Conservation (phyloP, 352 stramenopile genomes). For the Phytophthora sansomeana region DNA sequence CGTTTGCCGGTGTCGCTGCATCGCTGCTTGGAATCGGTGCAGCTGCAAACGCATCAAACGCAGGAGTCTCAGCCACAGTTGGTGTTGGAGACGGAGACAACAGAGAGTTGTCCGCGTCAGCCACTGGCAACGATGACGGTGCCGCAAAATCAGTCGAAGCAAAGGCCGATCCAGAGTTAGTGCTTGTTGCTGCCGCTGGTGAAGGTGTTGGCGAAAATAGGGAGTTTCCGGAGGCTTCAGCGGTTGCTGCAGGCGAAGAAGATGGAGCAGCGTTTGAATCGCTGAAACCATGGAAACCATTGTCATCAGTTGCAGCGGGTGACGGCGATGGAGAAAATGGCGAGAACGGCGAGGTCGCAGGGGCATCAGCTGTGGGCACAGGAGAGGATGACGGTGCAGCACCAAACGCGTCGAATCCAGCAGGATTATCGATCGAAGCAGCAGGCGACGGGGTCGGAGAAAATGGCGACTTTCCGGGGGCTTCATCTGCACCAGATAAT, state of each 20-base stretch:
- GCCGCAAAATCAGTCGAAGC: constrained; percentile 7
- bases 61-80: constrained; percentile 9
- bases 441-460: constrained; percentile 20
- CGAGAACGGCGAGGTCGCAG: constrained; percentile 26
- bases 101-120: constrained; percentile 16
- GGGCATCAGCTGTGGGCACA: not conserved
- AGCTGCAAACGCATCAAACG: constrained; percentile 36
- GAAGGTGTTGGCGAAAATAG: constrained; percentile 21
- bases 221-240: constrained; percentile 14
- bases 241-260: constrained; percentile 4
- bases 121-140: constrained; percentile 1
- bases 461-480: constrained; percentile 19
- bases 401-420: constrained; percentile 29
- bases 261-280: constrained; percentile 29
- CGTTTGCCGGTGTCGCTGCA: not conserved
- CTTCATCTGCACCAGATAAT: constrained; percentile 1
- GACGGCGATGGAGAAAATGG: constrained; percentile 37
- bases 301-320: constrained; percentile 19
- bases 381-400: constrained; percentile 5
- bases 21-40: constrained; percentile 15
- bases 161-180: constrained; percentile 6
- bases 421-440: constrained; percentile 11
- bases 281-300: constrained; percentile 30
- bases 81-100: constrained; percentile 21
- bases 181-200: constrained; percentile 22